A percentile compares a stretch with the other conserved stretches of the same genome.
These are phyloP conservation scores for Darksidea phi DNA, from an alignment of 495 filamentous ascomycete species.

Conservation along the genomic window DNA sequence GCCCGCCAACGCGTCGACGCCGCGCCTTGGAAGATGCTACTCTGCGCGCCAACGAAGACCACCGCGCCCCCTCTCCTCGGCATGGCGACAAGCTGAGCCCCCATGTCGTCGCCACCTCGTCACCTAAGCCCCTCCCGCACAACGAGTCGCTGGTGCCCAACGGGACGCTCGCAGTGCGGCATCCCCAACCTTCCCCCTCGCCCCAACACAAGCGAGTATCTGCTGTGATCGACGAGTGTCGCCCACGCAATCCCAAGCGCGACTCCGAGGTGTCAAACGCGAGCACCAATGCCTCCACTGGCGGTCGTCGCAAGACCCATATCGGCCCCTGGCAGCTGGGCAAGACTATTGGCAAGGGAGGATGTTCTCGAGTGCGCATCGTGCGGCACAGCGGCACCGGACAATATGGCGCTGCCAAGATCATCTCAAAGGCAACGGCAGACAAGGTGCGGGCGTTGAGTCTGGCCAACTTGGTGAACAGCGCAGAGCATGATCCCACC, in stretches of 20 bases:
- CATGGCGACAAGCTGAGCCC: constrained; percentile 6
- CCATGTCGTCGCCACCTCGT: constrained; percentile 5
- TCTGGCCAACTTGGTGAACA: constrained; percentile 62
- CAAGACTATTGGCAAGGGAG: constrained; percentile 78
- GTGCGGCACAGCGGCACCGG: constrained; percentile 73
- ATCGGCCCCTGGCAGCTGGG: constrained; percentile 91
- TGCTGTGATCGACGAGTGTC: constrained; percentile 52
- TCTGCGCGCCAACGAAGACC: constrained; percentile 27
- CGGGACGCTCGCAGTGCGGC: constrained; percentile 32
- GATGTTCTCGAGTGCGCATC: constrained; percentile 77
- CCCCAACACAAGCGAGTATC: constrained; percentile 57
- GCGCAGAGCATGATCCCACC: constrained; percentile 34
- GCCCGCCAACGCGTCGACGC: constrained; percentile 21
- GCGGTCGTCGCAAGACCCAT: constrained; percentile 63
- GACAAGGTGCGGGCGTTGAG: constrained; percentile 71
- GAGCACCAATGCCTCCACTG: constrained; percentile 62
- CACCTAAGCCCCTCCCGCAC: constrained; percentile 21
- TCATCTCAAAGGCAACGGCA: constrained; percentile 75
- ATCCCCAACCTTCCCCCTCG: constrained; percentile 40
- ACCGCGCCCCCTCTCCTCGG: constrained; percentile 2
- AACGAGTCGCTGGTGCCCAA: constrained; percentile 32
- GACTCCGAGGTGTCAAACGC: constrained; percentile 70
- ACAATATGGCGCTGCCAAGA: constrained; percentile 86
- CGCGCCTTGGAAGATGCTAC: constrained; percentile 25
- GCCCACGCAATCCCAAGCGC: constrained; percentile 54